Evolutionary conservation across 2,329 filamentous ascomycete species (phyloP).

Genomic region (Setomelanomma holmii): DNA sequence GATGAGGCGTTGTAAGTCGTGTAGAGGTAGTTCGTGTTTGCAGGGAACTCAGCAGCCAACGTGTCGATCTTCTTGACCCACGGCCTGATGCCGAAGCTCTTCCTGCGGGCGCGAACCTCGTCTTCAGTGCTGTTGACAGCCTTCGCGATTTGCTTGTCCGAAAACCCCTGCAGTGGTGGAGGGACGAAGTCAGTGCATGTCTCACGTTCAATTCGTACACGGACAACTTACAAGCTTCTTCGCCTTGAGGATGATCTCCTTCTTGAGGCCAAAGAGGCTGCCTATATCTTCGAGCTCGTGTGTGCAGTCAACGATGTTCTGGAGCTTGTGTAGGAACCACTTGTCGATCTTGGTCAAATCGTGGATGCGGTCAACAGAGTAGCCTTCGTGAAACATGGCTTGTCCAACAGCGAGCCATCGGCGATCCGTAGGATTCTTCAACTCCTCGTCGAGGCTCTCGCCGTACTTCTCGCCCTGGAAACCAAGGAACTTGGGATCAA

Average conservation of each 20-base stretch:
- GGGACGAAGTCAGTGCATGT: too few species aligned
- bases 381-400: constrained; percentile 96
- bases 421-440: constrained; percentile 92
- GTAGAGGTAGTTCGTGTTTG: constrained; percentile 13
- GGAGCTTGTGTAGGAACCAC: constrained; percentile 98
- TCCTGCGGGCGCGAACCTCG: constrained; percentile 83
- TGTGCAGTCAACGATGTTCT: constrained; percentile 94
- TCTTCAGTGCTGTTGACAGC: constrained; percentile 88
- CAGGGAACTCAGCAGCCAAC: constrained; percentile 75
- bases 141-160: constrained; percentile 90
- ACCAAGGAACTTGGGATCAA: constrained; percentile 88
- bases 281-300: constrained; percentile 84
- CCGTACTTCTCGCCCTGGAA: constrained; percentile 92
- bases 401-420: constrained; percentile 97
- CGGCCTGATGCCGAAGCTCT: constrained; percentile 86
- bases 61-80: constrained; percentile 99
- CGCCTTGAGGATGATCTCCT: constrained; percentile 85
- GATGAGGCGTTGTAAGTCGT: constrained; percentile 96
- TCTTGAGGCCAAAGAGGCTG: constrained; percentile 82
- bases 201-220: too few species aligned
- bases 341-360: constrained; percentile 98
- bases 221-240: too few species aligned
- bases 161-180: constrained; percentile 74
- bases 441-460: constrained; percentile 86
- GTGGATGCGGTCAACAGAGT: constrained; percentile 89